A percentile compares a stretch with the other conserved stretches of the same genome.
Evolutionary conservation across 345 rosid species (phyloP).

Genomic region (Populus tremula): DNA sequence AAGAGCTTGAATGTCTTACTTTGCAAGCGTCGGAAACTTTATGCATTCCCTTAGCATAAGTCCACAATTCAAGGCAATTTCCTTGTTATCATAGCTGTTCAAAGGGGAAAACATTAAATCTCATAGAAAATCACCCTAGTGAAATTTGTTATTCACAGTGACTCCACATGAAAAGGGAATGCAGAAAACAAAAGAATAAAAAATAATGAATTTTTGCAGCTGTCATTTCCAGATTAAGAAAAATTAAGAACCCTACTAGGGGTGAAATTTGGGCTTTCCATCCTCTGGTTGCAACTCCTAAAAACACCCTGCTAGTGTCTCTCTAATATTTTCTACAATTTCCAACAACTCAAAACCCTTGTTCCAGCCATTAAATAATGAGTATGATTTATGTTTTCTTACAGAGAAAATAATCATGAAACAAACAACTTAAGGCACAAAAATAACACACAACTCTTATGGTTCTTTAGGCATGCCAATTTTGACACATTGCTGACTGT

Average conservation of each 20-base stretch:
- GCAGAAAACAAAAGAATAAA: slow-evolving; percentile 6
- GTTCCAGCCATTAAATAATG: background rate
- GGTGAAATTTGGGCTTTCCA: background rate
- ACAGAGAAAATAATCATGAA: background rate
- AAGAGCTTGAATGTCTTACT: slow-evolving; percentile 54
- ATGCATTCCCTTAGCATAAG: slow-evolving; percentile 94
- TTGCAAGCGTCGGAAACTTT: slow-evolving; percentile 84
- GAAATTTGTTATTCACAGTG: background rate
- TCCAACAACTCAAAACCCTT: background rate
- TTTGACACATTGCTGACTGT: background rate
- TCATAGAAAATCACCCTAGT: background rate
- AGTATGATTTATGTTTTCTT: background rate
- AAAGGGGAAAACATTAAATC: slow-evolving; percentile 18
- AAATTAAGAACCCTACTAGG: background rate
- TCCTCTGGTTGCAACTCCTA: background rate
- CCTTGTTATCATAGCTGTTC: slow-evolving; percentile 93
- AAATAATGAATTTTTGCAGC: background rate
- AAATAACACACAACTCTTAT: background rate
- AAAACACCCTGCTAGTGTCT: background rate
- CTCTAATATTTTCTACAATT: background rate
- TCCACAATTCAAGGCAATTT: slow-evolving; percentile 87
- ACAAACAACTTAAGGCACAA: background rate
- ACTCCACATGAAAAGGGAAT: background rate
- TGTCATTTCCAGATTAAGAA: background rate
- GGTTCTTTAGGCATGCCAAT: background rate